phyloP scores from a whole-genome alignment of 2,329 filamentous ascomycete genomes.

The Fusarium xylarioides region DNA sequence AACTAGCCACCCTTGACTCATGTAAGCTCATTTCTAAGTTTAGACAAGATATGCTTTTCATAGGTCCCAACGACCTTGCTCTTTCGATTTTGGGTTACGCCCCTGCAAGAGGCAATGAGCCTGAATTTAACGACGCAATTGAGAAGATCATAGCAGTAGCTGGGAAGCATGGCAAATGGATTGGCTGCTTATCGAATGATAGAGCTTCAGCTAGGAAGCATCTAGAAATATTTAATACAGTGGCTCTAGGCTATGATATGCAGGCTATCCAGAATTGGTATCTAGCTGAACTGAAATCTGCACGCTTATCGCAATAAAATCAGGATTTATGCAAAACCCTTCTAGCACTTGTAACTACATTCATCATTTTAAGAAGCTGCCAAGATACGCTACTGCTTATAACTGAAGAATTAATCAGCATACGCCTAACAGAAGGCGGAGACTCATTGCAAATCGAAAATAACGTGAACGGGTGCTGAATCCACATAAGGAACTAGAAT shows the following conservation, averaged over 20 bases:
- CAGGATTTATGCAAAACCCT: neutral
- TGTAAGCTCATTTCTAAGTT: neutral
- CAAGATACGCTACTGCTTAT: neutral
- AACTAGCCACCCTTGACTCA: too few relatives aligned
- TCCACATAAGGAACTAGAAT: neutral
- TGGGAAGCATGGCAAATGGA: neutral
- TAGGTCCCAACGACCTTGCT: neutral
- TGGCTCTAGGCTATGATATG: neutral
- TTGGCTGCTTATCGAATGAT: neutral
- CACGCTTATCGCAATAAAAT: neutral
- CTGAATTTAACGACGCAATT: neutral
- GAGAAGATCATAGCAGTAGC: neutral
- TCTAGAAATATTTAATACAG: neutral
- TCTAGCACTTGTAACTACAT: neutral
- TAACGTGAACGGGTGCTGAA: neutral
- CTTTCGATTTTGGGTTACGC: neutral
- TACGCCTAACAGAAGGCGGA: neutral
- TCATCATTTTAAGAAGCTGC: neutral
- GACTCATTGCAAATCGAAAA: neutral
- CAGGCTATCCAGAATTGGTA: neutral
- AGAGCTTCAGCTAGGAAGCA: neutral
- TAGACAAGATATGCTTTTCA: neutral
- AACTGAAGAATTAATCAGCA: neutral
- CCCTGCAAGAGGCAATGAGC: neutral
- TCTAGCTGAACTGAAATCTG: neutral